These are phyloP conservation scores for Neopestalotiopsis sp. DNA, from an alignment of 2,329 filamentous ascomycete species.

Conservation along the genomic window DNA sequence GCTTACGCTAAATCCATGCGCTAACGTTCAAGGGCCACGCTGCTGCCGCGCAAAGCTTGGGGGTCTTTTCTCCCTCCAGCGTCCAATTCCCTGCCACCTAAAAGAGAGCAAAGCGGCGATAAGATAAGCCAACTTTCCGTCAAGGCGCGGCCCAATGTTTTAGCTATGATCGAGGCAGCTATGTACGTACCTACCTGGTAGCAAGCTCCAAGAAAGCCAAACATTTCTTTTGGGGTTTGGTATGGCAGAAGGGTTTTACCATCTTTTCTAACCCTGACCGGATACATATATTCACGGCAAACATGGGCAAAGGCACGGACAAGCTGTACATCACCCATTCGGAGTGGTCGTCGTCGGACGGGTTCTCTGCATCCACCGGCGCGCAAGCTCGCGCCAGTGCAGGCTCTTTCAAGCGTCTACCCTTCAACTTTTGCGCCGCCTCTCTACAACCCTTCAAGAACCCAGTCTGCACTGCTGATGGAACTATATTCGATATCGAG, in stretches of 20 bases:
- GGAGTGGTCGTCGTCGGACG: conserved; percentile 92
- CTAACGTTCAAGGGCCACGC: not conserved
- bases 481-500: conserved; percentile 93
- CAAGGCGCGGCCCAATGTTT: too few relatives aligned
- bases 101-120: conserved; percentile 9
- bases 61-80: not conserved
- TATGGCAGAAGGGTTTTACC: not conserved
- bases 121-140: conserved; percentile 8
- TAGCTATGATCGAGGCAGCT: too few relatives aligned
- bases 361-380: conserved; percentile 81
- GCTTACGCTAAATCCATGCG: conserved; percentile 1
- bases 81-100: not conserved
- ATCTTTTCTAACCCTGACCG: not conserved
- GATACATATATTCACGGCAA: conserved; percentile 12
- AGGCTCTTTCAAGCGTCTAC: conserved; percentile 81
- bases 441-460: conserved; percentile 95
- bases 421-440: conserved; percentile 97
- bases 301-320: conserved; percentile 59
- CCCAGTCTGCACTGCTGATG: conserved; percentile 86
- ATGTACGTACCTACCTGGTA: too few relatives aligned
- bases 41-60: not conserved
- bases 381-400: conserved; percentile 59
- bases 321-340: conserved; percentile 87
- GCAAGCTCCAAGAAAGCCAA: too few relatives aligned
- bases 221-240: too few relatives aligned